These are phyloP conservation scores for Phytophthora pisi DNA, from an alignment of 352 stramenopile species.

Conservation along the genomic window DNA sequence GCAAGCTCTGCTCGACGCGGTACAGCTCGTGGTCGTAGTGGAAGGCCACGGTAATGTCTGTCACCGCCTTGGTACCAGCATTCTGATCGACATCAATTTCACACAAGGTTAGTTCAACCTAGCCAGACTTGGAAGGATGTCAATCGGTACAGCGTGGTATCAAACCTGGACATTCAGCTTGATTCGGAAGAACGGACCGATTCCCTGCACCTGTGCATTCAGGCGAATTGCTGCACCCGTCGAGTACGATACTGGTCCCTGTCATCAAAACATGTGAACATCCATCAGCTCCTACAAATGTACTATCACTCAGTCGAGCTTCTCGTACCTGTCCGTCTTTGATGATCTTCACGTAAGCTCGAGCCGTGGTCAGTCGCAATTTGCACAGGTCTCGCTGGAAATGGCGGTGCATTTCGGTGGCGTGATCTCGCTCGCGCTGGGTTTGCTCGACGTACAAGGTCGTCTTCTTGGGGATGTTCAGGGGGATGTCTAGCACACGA, in stretches of 20 bases:
- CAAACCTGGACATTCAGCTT: conserved; percentile 78
- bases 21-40: conserved; percentile 85
- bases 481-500: conserved; percentile 71
- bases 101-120: background rate
- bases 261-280: conserved; percentile 1
- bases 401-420: conserved; percentile 91
- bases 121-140: background rate
- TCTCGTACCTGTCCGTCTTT: conserved; percentile 77
- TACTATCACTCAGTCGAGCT: background rate
- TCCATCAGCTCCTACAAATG: background rate
- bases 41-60: conserved; percentile 69
- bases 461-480: conserved; percentile 95
- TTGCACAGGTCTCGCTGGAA: conserved; percentile 93
- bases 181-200: conserved; percentile 83
- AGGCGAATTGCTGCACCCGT: conserved; percentile 76
- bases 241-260: conserved; percentile 77
- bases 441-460: conserved; percentile 94
- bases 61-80: conserved; percentile 66
- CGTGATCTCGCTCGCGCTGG: conserved; percentile 89
- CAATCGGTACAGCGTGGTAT: background rate
- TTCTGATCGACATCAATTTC: conserved; percentile 41
- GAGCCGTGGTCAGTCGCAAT: conserved; percentile 83
- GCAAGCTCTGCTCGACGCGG: conserved; percentile 64
- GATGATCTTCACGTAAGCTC: conserved; percentile 92
- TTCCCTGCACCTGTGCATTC: conserved; percentile 83